phyloP scores from a whole-genome alignment of 805 yeast genomes.

The Ogataea trehalophila region DNA sequence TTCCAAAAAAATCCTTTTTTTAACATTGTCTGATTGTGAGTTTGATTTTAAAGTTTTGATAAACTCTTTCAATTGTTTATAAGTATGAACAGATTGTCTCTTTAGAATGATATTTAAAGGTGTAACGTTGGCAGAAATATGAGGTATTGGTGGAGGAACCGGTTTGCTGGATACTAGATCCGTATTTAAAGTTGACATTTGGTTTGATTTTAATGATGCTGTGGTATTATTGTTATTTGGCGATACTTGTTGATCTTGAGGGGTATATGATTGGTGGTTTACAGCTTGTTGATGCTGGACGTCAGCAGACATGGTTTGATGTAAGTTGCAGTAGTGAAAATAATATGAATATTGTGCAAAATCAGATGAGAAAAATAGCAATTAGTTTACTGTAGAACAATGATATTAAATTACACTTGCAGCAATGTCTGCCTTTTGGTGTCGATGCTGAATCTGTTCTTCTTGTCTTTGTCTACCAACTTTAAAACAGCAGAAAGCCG shows the following conservation, averaged over 20 bases:
- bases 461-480: too few species aligned
- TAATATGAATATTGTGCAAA: too few species aligned
- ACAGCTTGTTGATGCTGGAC: conserved; percentile 8
- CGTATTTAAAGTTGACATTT: too few species aligned
- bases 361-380: too few species aligned
- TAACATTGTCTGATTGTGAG: conserved; percentile 49
- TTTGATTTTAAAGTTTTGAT: conserved; percentile 54
- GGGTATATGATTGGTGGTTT: conserved; percentile 1
- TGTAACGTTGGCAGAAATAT: conserved; percentile 64
- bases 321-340: neutral
- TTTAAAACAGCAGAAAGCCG: too few species aligned
- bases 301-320: conserved; percentile 10
- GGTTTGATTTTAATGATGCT: neutral
- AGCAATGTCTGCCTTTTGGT: too few species aligned
- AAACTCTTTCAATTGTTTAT: conserved; percentile 54
- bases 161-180: too few species aligned
- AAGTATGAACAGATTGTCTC: conserved; percentile 56
- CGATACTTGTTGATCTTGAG: conserved; percentile 1
- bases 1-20: conserved; percentile 66
- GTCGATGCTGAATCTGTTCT: too few species aligned
- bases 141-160: conserved; percentile 46
- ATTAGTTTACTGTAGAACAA: too few species aligned
- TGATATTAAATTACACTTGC: too few species aligned
- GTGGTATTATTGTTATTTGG: neutral
- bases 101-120: conserved; percentile 58